Base-by-base conservation (phyloP, 305 asterid species). In the Salvia sclarea region DNA sequence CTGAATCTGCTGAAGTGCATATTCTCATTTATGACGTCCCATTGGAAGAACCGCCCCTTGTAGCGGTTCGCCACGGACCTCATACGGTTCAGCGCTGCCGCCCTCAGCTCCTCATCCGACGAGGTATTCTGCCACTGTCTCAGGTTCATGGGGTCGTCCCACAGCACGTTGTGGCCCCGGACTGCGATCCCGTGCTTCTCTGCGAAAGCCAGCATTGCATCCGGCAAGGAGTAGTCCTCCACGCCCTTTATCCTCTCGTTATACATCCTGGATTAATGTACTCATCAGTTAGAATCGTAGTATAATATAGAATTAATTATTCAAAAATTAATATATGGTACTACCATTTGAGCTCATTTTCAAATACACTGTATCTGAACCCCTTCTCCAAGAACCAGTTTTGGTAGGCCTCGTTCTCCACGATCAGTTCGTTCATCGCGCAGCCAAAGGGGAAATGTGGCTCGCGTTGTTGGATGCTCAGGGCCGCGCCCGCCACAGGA, bases 11-110 rank as follows among this genome's bases (percentile, higher is more conserved):
- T 4, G 45, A 8, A 68, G 30, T 87, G 93, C 45, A 88, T 4
- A 38, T 87, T 88, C 77, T 91, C 96, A 35, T 89, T 91, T 31
- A 85, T 62, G 0, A 87, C 96, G 49, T 91, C 97, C 96, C 97
- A 91, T 8, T 84, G 91, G 7, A 88, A 30, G 3, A 91, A 49
- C 33, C 83, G 65, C 1, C 93, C 86, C 2, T 12, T 40, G 54
- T 88, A 91, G 64, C 81, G 73, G 5, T 12, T 9, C 7, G 76
- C 21, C 1, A 84, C 72, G 0, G 91, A 82, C 1, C 14, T 16
- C 0, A 84, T 48, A 68, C 97, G 69, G 57, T 22, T 64, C 1
- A 52, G 4, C 1, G 75, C 70, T 0, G 83, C 88, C 2, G 16
- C 30, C 6, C 40, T 10, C 38, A 82, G 24, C 56, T 81, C 83